phyloP scores from a whole-genome alignment of 495 filamentous ascomycete genomes.

The Oleoguttula mirabilis region DNA sequence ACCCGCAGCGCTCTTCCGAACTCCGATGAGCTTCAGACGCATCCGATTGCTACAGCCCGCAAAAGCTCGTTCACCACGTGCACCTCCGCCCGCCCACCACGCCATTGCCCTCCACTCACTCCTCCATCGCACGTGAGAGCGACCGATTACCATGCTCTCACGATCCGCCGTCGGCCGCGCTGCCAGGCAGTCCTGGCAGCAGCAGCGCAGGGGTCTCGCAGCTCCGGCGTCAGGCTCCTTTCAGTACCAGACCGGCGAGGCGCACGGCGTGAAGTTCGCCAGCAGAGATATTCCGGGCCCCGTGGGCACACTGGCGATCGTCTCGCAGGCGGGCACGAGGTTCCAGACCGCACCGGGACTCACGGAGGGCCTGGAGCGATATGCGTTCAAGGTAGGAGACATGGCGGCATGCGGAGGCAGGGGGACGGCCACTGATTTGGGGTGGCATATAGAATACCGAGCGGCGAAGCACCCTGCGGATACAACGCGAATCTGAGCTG shows the following conservation, averaged over 20 bases:
- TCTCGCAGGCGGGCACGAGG: constrained; percentile 83
- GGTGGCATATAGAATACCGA: constrained; percentile 54
- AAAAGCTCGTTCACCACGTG: too few species aligned
- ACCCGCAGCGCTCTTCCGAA: too few species aligned
- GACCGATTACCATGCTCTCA: constrained; percentile 61
- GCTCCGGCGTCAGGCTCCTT: constrained; percentile 68
- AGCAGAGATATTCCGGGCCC: constrained; percentile 76
- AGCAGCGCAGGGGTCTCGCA: constrained; percentile 62
- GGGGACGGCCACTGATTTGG: constrained; percentile 1
- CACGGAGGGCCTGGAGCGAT: constrained; percentile 78
- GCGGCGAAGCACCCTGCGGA: constrained; percentile 75
- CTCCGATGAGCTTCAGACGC: too few species aligned
- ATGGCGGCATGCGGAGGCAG: constrained; percentile 1
- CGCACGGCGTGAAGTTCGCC: constrained; percentile 79
- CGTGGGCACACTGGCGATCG: constrained; percentile 77
- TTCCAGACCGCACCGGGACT: constrained; percentile 83
- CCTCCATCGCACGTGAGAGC: constrained; percentile 18
- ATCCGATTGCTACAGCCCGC: too few species aligned
- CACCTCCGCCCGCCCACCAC: not conserved
- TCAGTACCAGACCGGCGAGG: constrained; percentile 77
- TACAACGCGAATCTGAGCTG: constrained; percentile 87
- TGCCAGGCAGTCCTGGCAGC: constrained; percentile 49
- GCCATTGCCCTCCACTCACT: constrained; percentile 9
- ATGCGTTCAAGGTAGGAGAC: constrained; percentile 82
- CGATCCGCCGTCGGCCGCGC: constrained; percentile 67